Conservation (phyloP, 352 stramenopile species). For the Phytophthora ramorum region DNA sequence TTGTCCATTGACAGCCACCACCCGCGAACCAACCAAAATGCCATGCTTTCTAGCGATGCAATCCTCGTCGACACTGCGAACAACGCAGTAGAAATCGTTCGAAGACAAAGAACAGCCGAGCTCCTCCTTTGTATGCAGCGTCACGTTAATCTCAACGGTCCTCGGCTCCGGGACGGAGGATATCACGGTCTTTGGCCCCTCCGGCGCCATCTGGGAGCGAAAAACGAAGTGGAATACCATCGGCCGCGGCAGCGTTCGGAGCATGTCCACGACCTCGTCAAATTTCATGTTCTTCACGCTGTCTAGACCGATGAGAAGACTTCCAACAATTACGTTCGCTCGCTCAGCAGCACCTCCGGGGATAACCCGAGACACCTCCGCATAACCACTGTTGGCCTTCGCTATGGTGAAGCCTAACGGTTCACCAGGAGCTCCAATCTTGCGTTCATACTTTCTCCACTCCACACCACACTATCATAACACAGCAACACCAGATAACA, state of each 20-base stretch:
- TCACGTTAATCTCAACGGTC: conserved; percentile 61
- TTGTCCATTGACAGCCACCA: conserved; percentile 73
- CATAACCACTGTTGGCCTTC: conserved; percentile 71
- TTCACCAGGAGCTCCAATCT: conserved; percentile 47
- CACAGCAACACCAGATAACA: conserved; percentile 3
- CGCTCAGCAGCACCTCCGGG: conserved; percentile 62
- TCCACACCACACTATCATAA: conserved; percentile 32
- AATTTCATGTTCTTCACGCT: conserved; percentile 63
- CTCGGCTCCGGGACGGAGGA: conserved; percentile 69
- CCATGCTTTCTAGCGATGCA: conserved; percentile 60
- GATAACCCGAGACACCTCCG: conserved; percentile 73
- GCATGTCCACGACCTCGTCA: conserved; percentile 73
- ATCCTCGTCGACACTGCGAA: conserved; percentile 62
- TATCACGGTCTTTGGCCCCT: conserved; percentile 41
- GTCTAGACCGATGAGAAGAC: conserved; percentile 78
- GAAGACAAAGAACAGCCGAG: conserved; percentile 68
- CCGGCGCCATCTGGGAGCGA: conserved; percentile 34
- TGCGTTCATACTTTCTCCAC: conserved; percentile 74
- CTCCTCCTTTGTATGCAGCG: conserved; percentile 59
- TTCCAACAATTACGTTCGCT: conserved; percentile 72
- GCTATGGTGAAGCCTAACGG: conserved; percentile 77
- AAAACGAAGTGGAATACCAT: conserved; percentile 77
- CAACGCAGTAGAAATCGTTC: conserved; percentile 64
- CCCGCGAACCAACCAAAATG: conserved; percentile 70
- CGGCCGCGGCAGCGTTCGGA: conserved; percentile 56